Conservation (phyloP, 352 stramenopile species). For the Pythium dissimile region DNA sequence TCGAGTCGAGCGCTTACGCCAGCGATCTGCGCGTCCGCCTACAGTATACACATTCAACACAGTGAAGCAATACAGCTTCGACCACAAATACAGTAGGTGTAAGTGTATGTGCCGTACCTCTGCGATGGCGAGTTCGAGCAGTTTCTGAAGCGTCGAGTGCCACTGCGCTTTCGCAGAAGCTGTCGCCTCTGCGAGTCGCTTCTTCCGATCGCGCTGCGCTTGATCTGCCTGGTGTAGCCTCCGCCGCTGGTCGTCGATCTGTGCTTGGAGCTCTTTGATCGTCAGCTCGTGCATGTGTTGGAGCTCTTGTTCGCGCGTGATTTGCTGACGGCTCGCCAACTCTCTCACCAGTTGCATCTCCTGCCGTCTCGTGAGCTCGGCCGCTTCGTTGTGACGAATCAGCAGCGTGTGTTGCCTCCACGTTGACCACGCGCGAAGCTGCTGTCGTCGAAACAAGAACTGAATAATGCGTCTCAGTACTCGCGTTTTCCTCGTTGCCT, state of each 20-base stretch:
- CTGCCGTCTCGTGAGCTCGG: not conserved
- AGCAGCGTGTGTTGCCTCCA: conserved; percentile 4
- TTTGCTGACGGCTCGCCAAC: not conserved
- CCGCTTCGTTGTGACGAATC: not conserved
- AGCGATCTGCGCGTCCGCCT: conserved; percentile 56
- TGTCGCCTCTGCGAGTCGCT: not conserved
- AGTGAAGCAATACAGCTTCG: too few relatives aligned
- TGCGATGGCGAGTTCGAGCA: conserved; percentile 7
- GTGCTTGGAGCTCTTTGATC: conserved; percentile 1
- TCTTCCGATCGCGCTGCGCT: not conserved
- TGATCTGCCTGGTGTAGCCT: not conserved
- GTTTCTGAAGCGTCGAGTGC: not conserved
- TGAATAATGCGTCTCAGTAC: conserved; percentile 4
- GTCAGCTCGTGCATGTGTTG: not conserved
- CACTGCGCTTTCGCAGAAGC: not conserved
- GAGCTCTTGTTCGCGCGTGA: not conserved
- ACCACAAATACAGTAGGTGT: not conserved
- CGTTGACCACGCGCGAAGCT: conserved; percentile 9
- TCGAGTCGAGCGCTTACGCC: conserved; percentile 39
- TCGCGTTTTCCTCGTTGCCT: not conserved
- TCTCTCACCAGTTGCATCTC: not conserved
- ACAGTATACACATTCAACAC: not conserved
- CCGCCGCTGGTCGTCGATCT: conserved; percentile 4
- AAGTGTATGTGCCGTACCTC: not conserved
- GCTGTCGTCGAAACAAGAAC: not conserved